Evolutionary conservation across 2,329 filamentous ascomycete species (phyloP).

Genomic region (Aspergillus tubingensis): DNA sequence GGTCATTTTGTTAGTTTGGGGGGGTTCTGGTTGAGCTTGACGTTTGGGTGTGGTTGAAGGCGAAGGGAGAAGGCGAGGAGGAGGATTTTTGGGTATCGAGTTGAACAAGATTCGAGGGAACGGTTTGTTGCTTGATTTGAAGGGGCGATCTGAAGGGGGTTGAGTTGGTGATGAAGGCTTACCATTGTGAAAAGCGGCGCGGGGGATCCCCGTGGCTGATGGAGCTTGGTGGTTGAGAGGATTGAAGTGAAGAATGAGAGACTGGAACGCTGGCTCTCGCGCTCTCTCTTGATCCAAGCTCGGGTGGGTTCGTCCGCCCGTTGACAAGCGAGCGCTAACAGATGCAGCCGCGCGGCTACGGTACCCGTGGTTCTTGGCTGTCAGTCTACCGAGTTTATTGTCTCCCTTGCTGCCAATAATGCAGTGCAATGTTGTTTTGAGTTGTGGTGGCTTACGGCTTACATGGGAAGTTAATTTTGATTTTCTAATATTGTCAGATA

Average conservation of each 20-base stretch:
- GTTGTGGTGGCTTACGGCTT: neutral
- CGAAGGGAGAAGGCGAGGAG: neutral
- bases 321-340: conserved; percentile 29
- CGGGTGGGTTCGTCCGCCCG: conserved; percentile 19
- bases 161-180: conserved; percentile 10
- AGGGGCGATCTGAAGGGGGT: neutral
- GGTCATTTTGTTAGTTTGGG: conserved; percentile 15
- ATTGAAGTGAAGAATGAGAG: conserved; percentile 20
- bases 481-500: too few species aligned
- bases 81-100: neutral
- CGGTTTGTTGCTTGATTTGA: neutral
- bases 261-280: conserved; percentile 3
- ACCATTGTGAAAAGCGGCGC: conserved; percentile 33
- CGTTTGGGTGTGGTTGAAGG: neutral
- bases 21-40: conserved; percentile 17
- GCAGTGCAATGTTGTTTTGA: neutral
- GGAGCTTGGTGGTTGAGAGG: conserved; percentile 21
- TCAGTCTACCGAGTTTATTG: neutral
- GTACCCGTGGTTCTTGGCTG: neutral
- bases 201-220: conserved; percentile 17
- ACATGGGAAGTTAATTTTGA: neutral
- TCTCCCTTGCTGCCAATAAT: neutral
- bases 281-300: conserved; percentile 22
- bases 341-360: conserved; percentile 26
- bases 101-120: neutral